These are phyloP conservation scores for Hemileccinum impolitum DNA, from an alignment of 768 basidiomycete genomes.

Conservation along the genomic window DNA sequence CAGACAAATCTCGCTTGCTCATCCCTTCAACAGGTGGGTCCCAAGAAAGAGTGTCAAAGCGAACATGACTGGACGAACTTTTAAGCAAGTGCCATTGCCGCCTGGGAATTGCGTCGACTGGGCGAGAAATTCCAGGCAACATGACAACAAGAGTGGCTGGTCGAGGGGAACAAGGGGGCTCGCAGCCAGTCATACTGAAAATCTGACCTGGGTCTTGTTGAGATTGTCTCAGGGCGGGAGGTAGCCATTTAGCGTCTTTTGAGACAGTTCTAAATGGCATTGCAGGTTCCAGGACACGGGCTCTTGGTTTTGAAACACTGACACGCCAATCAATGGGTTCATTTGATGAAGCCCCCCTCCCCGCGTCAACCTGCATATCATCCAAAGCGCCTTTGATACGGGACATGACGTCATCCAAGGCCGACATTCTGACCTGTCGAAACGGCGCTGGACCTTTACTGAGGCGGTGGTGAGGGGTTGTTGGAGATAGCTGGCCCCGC, in stretches of 20 bases:
- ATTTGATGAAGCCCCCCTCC: constrained; percentile 16
- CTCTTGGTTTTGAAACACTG: constrained; percentile 19
- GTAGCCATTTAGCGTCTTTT: constrained; percentile 51
- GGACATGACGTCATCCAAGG: constrained; percentile 79
- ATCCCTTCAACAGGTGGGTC: constrained; percentile 68
- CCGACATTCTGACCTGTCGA: constrained; percentile 60
- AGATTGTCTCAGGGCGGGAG: constrained; percentile 47
- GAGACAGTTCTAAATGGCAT: constrained; percentile 14
- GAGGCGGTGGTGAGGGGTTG: constrained; percentile 20
- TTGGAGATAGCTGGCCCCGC: constrained; percentile 17
- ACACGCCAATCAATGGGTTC: constrained; percentile 23
- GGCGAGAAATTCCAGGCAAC: constrained; percentile 44
- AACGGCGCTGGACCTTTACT: constrained; percentile 29
- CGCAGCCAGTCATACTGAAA: constrained; percentile 42
- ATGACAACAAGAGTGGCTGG: constrained; percentile 40
- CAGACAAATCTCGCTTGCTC: constrained; percentile 54
- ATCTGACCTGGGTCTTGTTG: constrained; percentile 39
- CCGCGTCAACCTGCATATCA: constrained; percentile 55
- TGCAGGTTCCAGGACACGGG: constrained; percentile 17
- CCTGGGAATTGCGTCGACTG: constrained; percentile 44
- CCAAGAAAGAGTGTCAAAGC: constrained; percentile 68
- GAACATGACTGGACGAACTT: constrained; percentile 36
- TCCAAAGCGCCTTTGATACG: constrained; percentile 80
- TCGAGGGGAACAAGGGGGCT: constrained; percentile 48
- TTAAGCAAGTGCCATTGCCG: constrained; percentile 47